Percentiles rank a stretch among this genome's conserved stretches.
These are phyloP conservation scores for Alternaria novae-zelandiae DNA, from an alignment of 2,329 filamentous ascomycete genomes.

Conservation along the genomic window DNA sequence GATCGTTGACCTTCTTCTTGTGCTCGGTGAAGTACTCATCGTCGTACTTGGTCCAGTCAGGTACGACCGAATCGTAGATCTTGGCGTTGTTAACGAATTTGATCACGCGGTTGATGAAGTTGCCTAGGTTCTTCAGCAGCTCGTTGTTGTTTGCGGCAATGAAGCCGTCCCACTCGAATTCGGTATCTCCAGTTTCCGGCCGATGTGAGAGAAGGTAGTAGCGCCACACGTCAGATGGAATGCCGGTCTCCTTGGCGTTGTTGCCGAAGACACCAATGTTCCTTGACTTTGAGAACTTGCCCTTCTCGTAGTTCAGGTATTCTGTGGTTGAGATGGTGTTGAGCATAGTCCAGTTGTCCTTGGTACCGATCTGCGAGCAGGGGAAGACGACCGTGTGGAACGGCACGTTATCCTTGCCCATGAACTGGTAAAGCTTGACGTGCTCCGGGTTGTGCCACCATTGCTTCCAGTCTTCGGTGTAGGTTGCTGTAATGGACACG, in stretches of 20 bases:
- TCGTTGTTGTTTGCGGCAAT: constrained; percentile 87
- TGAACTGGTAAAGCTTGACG: constrained; percentile 86
- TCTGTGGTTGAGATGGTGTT: constrained; percentile 89
- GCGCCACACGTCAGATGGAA: constrained; percentile 87
- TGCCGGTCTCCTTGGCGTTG: constrained; percentile 83
- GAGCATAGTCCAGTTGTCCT: constrained; percentile 86
- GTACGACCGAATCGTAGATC: constrained; percentile 70
- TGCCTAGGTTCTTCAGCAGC: constrained; percentile 75
- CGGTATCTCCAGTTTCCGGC: constrained; percentile 83
- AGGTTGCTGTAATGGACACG: constrained; percentile 90
- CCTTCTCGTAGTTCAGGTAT: constrained; percentile 57
- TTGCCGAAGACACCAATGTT: constrained; percentile 91
- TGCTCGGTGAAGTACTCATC: constrained; percentile 51
- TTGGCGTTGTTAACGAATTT: constrained; percentile 78
- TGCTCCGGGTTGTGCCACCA: constrained; percentile 94
- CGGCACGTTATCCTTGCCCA: constrained; percentile 89
- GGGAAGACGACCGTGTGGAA: constrained; percentile 95
- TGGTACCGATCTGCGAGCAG: constrained; percentile 81
- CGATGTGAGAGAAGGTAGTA: constrained; percentile 88
- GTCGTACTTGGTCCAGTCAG: constrained; percentile 66
- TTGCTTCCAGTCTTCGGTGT: constrained; percentile 87
- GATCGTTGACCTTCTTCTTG: constrained; percentile 68
- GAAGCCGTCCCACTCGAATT: constrained; percentile 89
- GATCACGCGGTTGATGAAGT: constrained; percentile 64
- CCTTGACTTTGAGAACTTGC: constrained; percentile 89